phyloP scores from a whole-genome alignment of 257 asterid genomes.

The Thymus quinquecostatus region DNA sequence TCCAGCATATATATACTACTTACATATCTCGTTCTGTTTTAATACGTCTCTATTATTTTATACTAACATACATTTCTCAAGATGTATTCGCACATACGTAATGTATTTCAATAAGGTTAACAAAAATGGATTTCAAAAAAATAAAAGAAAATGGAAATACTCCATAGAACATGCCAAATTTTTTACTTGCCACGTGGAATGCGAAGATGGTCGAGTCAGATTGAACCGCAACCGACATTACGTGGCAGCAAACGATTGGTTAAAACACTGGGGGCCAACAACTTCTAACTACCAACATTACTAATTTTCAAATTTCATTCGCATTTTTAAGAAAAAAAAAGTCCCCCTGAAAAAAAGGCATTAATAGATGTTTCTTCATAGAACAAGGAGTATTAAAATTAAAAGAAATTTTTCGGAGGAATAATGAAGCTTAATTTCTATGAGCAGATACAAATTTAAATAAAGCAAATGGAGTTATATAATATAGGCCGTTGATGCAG shows the following conservation, averaged over 20 bases:
- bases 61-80: too few relatives aligned
- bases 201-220: background rate
- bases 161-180: background rate
- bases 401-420: too few relatives aligned
- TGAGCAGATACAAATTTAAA: too few relatives aligned
- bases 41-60: too few relatives aligned
- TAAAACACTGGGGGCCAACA: background rate
- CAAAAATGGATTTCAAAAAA: background rate
- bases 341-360: background rate
- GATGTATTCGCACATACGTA: too few relatives aligned
- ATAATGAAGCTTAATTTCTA: too few relatives aligned
- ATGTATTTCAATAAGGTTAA: background rate
- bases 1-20: too few relatives aligned
- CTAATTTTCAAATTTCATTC: background rate
- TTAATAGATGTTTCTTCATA: background rate
- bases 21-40: too few relatives aligned
- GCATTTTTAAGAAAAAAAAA: background rate
- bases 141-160: background rate
- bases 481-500: background rate
- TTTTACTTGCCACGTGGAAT: conserved; percentile 28
- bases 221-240: background rate
- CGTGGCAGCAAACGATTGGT: conserved; percentile 16
- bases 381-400: too few relatives aligned
- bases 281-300: background rate
- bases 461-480: too few relatives aligned